Base-by-base conservation (phyloP, 2,329 filamentous ascomycete species). In the Colletotrichum sp. region DNA sequence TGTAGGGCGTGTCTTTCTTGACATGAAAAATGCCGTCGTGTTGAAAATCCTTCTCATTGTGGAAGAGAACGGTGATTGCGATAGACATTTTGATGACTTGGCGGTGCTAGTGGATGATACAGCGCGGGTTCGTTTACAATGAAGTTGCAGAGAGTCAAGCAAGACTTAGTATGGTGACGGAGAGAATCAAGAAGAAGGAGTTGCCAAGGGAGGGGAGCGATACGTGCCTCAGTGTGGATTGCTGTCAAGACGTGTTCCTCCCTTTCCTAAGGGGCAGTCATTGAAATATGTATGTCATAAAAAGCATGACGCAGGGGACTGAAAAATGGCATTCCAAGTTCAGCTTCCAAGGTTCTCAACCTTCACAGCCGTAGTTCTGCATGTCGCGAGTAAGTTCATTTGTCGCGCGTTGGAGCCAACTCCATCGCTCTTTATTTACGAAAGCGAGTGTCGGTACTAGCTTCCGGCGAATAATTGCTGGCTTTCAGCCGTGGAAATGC, bases 21-120 rank as follows among this genome's bases (percentile, higher is more conserved):
- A 63, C 43, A 21, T 54, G 36, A 31, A 58, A 68, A 31, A 63
- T 58, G 64, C 63, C 57, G 47, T 72, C 63, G 47, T 72, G 47
- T 33, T 68, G 16, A 43, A 58, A 58, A 16, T 72, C 64, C 8
- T 64, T n/a, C 9, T 68, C 69, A 31, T 68, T 68, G 43, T 54
- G 47, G 33, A 87, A 72, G 15, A 72, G 36, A 5, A 72, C 57
- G 18, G 69, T 72, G 43, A 68, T 72, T 16, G 69, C 36, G 12
- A 63, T 24, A 12, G 63, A 36, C 69, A 68, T 72, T 13, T 12
- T 63, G 31, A 34, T 24, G 54, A 47, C 18, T 47, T 21, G 1
- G n/a, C 43, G n/a, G 11, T 15, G 16, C 13, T n/a, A 12, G n/a
- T 31, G 18, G n/a, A 31, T 5, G 27, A 8, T 47, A 47, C 43